Evolutionary conservation across 1,284 basidiomycete genomes (phyloP).

Genomic region (Ceratobasidium sp.): DNA sequence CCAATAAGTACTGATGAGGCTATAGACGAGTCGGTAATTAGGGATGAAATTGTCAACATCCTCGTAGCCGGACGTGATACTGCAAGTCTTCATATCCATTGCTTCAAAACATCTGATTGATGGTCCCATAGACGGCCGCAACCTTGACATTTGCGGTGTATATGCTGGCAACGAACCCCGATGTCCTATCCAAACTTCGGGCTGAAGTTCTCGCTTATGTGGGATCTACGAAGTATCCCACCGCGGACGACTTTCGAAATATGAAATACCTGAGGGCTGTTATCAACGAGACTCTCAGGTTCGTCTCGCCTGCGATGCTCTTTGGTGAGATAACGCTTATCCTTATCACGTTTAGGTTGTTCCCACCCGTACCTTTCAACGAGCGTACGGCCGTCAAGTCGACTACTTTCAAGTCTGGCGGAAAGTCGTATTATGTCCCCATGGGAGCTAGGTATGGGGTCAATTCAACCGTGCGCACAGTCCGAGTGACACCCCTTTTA

Average conservation of each 20-base stretch:
- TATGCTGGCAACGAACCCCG: slow-evolving; percentile 51
- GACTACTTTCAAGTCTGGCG: slow-evolving; percentile 55
- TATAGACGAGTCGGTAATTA: neutral
- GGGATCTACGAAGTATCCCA: slow-evolving; percentile 38
- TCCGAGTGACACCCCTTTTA: no score
- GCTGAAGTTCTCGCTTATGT: slow-evolving; percentile 50
- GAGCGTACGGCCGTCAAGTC: slow-evolving; percentile 27
- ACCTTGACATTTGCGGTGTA: slow-evolving; percentile 52
- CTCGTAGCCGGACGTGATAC: slow-evolving; percentile 36
- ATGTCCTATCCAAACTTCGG: slow-evolving; percentile 48
- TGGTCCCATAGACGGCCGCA: no score
- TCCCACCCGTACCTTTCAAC: slow-evolving; percentile 65
- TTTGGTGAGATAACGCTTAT: no score
- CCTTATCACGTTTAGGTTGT: slow-evolving; percentile 57
- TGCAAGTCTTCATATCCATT: neutral
- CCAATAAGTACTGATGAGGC: no score
- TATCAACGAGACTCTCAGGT: slow-evolving; percentile 20
- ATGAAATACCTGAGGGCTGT: slow-evolving; percentile 48
- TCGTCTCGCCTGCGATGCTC: no score
- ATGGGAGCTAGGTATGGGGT: slow-evolving; percentile 64
- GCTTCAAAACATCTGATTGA: no score
- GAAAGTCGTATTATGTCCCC: slow-evolving; percentile 69
- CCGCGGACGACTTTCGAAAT: slow-evolving; percentile 45
- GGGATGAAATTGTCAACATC: slow-evolving; percentile 26
- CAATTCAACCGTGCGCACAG: no score